These are phyloP conservation scores for Balakata baccata DNA, from an alignment of 345 rosid genomes.

Conservation along the genomic window DNA sequence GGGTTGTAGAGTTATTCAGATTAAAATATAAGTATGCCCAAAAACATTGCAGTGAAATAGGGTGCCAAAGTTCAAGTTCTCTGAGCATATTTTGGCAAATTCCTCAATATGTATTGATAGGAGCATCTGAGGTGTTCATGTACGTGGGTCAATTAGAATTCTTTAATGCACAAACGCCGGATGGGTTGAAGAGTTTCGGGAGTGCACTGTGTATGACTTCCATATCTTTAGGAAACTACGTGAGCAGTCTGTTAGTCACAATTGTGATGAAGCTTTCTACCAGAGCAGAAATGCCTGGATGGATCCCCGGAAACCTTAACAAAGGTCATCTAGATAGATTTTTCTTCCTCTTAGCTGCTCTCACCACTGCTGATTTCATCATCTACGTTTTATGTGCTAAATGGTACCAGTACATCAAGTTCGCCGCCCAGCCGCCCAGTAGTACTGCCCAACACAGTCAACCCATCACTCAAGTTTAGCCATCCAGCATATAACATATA, in stretches of 20 bases:
- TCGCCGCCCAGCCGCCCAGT: neutral
- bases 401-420: conserved; percentile 24
- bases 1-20: conserved; percentile 26
- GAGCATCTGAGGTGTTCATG: conserved; percentile 41
- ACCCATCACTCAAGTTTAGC: neutral
- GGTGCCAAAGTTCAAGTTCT: conserved; percentile 19
- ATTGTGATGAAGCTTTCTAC: conserved; percentile 31
- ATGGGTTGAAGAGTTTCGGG: conserved; percentile 35
- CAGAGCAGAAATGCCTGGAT: conserved; percentile 23
- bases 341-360: conserved; percentile 28
- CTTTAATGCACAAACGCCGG: conserved; percentile 34
- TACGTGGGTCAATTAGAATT: conserved; percentile 33
- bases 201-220: conserved; percentile 39
- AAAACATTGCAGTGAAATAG: neutral
- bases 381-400: conserved; percentile 23
- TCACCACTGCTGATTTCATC: conserved; percentile 23
- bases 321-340: conserved; percentile 29
- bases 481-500: too few relatives aligned
- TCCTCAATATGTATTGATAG: conserved; percentile 30
- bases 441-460: neutral
- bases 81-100: conserved; percentile 34
- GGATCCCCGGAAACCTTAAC: conserved; percentile 34
- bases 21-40: conserved; percentile 9
- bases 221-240: conserved; percentile 34
- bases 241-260: conserved; percentile 29